Evolutionary conservation across 2,329 filamentous ascomycete species (phyloP), one percentile per base, ranked within the genome.

Genomic region (Fusarium sambucinum): DNA sequence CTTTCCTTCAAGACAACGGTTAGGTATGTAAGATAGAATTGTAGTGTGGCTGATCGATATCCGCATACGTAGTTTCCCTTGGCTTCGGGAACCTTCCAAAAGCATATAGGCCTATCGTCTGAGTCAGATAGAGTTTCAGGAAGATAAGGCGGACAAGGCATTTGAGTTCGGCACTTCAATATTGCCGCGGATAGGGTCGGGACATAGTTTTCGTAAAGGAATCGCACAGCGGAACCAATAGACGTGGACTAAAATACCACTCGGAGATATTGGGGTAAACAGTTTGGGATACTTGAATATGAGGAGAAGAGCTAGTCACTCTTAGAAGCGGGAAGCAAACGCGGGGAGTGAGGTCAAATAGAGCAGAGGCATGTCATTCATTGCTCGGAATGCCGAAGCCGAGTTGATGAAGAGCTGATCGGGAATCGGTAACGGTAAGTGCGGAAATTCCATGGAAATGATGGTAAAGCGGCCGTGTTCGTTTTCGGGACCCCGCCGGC

Each of bases 401-500:
- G 51, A 54, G 30, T 48, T 12, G 17, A 50, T 38, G 32, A 38
- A 38, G 32, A 38, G 29, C 51, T 37, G 19, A 44, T 19, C 60
- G 62, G 60, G 46, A 62, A 25, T 66, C 41, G 44, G 40, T 46
- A 14, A 58, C 66, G 66, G 66, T 54, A 69, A 66, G 44, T 55
- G 51, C 30, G 37, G 42, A 9, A 27, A 47, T 32, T 40, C 41
- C 6, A 30, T 37, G 12, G n/a, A 46, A 38, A 38, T 57, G n/a
- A 16, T 41, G 37, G 23, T 27, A 14, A 27, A 37, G 47, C 45
- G 23, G 51, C 58, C 61, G 71, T 73, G 64, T 72, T 73, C 71
- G 69, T 71, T 73, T 70, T 74, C 71, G 71, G 71, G 63, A 73
- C 50, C 61, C 61, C 46, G 48, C 51, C 62, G 61, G 38, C 30